Base-by-base conservation (phyloP, 164 flowering plant species). In the Dillenia suffruticosa region DNA sequence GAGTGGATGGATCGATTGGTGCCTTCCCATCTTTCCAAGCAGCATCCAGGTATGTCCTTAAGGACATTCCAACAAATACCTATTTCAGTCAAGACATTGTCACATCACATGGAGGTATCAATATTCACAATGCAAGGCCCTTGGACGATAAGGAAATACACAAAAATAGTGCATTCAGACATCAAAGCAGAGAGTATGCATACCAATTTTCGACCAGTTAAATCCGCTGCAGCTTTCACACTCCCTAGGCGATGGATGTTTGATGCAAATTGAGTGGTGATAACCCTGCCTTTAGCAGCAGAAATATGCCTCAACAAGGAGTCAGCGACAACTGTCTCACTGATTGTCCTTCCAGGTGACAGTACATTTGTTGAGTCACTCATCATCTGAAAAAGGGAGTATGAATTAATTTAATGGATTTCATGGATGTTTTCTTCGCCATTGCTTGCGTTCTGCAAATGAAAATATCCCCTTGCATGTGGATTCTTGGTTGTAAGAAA, bases 1-100 rank as follows among this genome's bases (percentile, higher is more conserved):
- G 70, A 48, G 96, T 85, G 44, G 99, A 91, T 52, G 99, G 99
- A 72, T 94, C 99, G 56, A 94, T 84, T 48, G 99, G 95, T 63
- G 97, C 97, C 74, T 88, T 82, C 51, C 99, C 99, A 79, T 94
- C 99, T 76, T 76, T 94, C 90, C 90, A 94, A 58, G 99, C 99
- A 68, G 99, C 99, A 64, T 94, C 99, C 54, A 94, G 74, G 74
- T 94, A 94, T 63, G 99, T 88, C 81, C 95, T 89, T 46, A 94
- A 69, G 47, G 99, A 89, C 99, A 94, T 89, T 58, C 99, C 99
- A 66, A 91, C 96, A 79, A 94, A 92, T 22, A 88, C 98, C 98
- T 94, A 73, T 61, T 48, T 65, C 69, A 71, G 56, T 50, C 32
- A 15, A 19, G 22, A 19, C 22, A 19, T 19, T 19, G 22, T 19